A percentile compares a stretch with the other conserved stretches of the same genome.
These are phyloP conservation scores for Chaetomium sp. DNA, from an alignment of 2,329 filamentous ascomycete species.

Conservation along the genomic window DNA sequence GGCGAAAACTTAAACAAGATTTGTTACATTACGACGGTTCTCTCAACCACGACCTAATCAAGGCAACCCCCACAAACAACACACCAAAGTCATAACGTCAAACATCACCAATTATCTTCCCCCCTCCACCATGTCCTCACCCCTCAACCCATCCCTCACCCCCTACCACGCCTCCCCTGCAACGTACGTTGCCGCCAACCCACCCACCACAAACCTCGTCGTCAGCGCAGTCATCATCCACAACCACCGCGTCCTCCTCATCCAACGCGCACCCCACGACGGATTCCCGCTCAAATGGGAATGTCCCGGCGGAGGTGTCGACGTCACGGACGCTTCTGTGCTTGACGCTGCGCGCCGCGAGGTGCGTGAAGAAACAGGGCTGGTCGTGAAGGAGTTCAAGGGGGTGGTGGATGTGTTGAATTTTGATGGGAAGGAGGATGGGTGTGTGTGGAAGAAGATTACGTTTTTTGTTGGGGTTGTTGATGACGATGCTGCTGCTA, in stretches of 20 bases:
- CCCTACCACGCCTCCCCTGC: conserved; percentile 6
- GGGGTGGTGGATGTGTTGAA: conserved; percentile 4
- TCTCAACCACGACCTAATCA: not conserved
- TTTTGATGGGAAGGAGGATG: conserved; percentile 4
- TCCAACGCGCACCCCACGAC: conserved; percentile 20
- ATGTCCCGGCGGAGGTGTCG: conserved; percentile 19
- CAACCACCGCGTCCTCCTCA: conserved; percentile 14
- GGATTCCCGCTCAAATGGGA: conserved; percentile 21
- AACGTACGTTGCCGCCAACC: conserved; percentile 13
- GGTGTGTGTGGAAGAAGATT: conserved; percentile 13
- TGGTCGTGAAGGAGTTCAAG: not conserved
- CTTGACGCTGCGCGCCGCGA: conserved; percentile 16
- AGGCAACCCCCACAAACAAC: not conserved
- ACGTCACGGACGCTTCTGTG: conserved; percentile 10
- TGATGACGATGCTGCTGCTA: not conserved
- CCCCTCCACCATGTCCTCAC: not conserved
- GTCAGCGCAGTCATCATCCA: conserved; percentile 16
- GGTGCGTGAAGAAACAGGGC: conserved; percentile 18
- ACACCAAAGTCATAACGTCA: not conserved
- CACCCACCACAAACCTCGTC: conserved; percentile 10
- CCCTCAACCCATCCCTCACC: not conserved
- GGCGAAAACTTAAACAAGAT: too few relatives aligned
- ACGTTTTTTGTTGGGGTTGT: conserved; percentile 14
- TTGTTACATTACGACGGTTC: too few relatives aligned
- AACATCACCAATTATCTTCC: not conserved